A percentile compares a stretch with the other conserved stretches of the same genome.
phyloP scores from a whole-genome alignment of 345 rosid genomes.

The Conringia planisiliqua region DNA sequence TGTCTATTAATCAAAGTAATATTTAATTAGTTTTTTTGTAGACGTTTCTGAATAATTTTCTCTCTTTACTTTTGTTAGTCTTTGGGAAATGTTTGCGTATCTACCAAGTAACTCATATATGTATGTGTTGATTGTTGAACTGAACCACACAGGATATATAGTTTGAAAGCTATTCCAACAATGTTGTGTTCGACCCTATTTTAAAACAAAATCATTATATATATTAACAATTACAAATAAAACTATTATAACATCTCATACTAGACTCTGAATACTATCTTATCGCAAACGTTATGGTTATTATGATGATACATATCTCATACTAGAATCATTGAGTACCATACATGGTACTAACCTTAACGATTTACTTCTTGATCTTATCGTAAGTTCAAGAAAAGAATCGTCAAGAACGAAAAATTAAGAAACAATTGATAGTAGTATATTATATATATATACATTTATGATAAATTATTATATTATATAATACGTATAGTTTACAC shows the following conservation, averaged over 20 bases:
- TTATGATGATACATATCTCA: not conserved
- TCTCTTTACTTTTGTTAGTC: not conserved
- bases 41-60: conserved; percentile 6
- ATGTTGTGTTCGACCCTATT: not conserved
- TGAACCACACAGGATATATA: not conserved
- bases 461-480: not conserved
- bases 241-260: not conserved
- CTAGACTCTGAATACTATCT: not conserved
- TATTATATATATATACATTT: no score
- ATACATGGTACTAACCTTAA: not conserved
- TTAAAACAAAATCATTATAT: not conserved
- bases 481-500: not conserved
- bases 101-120: conserved; percentile 3
- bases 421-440: no score
- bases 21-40: conserved; percentile 1
- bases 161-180: not conserved
- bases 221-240: not conserved
- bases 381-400: not conserved
- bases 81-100: not conserved
- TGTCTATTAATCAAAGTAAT: not conserved
- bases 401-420: no score
- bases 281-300: not conserved
- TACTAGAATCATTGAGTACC: not conserved
- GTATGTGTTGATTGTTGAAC: not conserved
- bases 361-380: not conserved